These are phyloP conservation scores for Teunomyces atbi DNA, from an alignment of 805 yeast species.

Conservation along the genomic window DNA sequence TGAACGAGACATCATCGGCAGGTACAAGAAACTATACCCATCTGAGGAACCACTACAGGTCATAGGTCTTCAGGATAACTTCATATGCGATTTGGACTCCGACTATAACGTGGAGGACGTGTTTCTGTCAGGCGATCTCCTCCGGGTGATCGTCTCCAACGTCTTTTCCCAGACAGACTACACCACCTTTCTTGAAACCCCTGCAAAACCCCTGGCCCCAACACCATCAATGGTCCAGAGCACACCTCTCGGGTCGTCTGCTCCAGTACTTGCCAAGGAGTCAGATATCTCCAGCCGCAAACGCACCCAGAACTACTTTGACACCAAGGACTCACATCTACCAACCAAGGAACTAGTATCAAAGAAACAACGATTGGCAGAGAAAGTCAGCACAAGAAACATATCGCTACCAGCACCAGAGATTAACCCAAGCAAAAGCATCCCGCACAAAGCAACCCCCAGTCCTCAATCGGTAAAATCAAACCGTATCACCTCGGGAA, in stretches of 20 bases:
- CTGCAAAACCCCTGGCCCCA: background rate
- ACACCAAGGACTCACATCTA: constrained; percentile 20
- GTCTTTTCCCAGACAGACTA: constrained; percentile 10
- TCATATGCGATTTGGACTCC: constrained; percentile 76
- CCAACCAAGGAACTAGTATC: constrained; percentile 16
- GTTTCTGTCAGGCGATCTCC: constrained; percentile 41
- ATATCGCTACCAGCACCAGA: constrained; percentile 40
- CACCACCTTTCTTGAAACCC: background rate
- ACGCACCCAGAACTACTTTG: constrained; percentile 22
- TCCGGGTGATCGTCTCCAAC: constrained; percentile 36
- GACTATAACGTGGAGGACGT: constrained; percentile 67
- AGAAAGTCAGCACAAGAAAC: constrained; percentile 16
- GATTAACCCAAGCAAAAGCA: constrained; percentile 13
- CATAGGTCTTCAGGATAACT: constrained; percentile 62
- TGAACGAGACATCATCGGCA: constrained; percentile 50
- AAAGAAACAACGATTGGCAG: constrained; percentile 4
- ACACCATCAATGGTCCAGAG: constrained; percentile 7
- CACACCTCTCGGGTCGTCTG: constrained; percentile 16
- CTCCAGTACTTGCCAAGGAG: constrained; percentile 18
- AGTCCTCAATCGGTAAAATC: constrained; percentile 7
- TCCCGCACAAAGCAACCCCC: constrained; percentile 22
- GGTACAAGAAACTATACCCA: constrained; percentile 67
- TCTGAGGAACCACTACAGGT: constrained; percentile 53
- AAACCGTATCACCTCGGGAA: constrained; percentile 40
- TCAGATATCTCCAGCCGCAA: constrained; percentile 15